phyloP scores from a whole-genome alignment of 176 grass and related monocot species.

The Coix lacrymajobi region DNA sequence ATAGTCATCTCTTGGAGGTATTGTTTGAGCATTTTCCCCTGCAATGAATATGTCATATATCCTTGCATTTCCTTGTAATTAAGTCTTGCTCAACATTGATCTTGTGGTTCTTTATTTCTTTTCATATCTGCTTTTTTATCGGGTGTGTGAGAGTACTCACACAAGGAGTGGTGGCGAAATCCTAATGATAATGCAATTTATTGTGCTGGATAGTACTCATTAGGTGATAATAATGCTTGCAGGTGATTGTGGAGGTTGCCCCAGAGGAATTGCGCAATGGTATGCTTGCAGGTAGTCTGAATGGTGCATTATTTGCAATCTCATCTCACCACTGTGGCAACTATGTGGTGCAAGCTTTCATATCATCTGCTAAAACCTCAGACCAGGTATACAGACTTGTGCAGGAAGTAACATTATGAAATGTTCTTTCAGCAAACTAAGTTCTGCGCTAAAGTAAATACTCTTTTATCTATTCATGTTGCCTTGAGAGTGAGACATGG shows the following conservation, averaged over 20 bases:
- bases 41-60: slow-evolving; percentile 3
- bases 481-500: neutral
- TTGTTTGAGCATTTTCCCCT: neutral
- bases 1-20: slow-evolving; percentile 94
- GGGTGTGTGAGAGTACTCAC: neutral
- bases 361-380: slow-evolving; percentile 78
- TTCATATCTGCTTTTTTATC: neutral
- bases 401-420: neutral
- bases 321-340: slow-evolving; percentile 87
- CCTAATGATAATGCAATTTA: neutral
- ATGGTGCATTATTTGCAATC: slow-evolving; percentile 70
- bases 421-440: slow-evolving; percentile 3
- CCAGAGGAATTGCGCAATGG: slow-evolving; percentile 61
- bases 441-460: neutral
- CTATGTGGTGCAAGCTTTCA: slow-evolving; percentile 87
- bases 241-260: slow-evolving; percentile 92
- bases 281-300: slow-evolving; percentile 61
- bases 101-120: neutral
- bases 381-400: slow-evolving; percentile 60
- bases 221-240: slow-evolving; percentile 31
- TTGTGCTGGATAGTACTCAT: neutral
- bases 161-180: neutral
- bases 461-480: neutral
- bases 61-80: neutral
- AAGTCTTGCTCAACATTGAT: neutral